Evolutionary conservation across 2,329 filamentous ascomycete species (phyloP).

Genomic region (Aureobasidium vineae): DNA sequence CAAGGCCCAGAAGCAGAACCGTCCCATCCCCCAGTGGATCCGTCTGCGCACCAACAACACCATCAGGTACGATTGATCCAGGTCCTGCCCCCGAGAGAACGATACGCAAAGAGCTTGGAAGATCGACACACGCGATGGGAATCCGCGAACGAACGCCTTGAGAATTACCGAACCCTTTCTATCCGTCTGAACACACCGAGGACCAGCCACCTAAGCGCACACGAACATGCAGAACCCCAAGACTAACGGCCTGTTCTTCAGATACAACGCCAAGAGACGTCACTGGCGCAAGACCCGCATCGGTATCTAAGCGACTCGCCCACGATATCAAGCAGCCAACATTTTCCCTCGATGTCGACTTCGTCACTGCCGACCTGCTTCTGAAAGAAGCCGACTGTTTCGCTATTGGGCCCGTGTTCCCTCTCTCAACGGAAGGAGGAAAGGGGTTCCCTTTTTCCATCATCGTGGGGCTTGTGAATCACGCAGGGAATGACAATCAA

Average conservation of each 20-base stretch:
- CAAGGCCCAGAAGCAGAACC: constrained; percentile 99
- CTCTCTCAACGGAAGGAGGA: constrained; percentile 3
- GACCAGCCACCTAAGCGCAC: neutral
- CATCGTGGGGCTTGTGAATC: constrained; percentile 21
- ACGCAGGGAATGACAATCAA: constrained; percentile 25
- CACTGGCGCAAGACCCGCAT: constrained; percentile 99
- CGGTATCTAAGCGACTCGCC: constrained; percentile 78
- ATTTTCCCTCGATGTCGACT: constrained; percentile 26
- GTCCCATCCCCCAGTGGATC: constrained; percentile 99
- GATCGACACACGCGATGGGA: neutral
- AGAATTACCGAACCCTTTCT: neutral
- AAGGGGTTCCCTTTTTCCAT: constrained; percentile 16
- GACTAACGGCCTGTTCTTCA: constrained; percentile 44
- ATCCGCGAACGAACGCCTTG: neutral
- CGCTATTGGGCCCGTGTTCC: constrained; percentile 23
- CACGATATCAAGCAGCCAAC: constrained; percentile 27
- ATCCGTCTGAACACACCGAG: neutral
- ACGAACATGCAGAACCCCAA: constrained; percentile 5
- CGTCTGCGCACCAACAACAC: constrained; percentile 97
- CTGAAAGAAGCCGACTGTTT: constrained; percentile 25
- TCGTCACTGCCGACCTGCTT: constrained; percentile 18
- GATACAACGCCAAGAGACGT: constrained; percentile 99
- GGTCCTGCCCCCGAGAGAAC: neutral
- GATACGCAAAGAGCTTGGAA: constrained; percentile 16
- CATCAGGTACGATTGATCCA: constrained; percentile 75